Conservation (phyloP, 176 grass and related monocot species). For the Oryza meyeriana region DNA sequence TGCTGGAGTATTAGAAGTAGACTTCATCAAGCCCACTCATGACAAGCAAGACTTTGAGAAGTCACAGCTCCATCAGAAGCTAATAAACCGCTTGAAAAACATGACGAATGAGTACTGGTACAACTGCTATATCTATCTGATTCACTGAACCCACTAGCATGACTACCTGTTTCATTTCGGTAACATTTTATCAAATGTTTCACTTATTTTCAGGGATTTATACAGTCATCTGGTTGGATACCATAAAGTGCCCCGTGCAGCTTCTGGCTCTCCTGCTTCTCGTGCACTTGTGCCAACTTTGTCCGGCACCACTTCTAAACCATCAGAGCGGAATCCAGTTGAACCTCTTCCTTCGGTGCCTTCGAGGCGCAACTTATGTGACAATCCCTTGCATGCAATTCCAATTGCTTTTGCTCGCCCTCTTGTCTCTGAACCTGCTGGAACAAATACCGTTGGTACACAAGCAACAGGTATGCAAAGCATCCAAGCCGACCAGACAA, state of each 20-base stretch:
- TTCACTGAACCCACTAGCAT: background rate
- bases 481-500: background rate
- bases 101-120: constrained; percentile 66
- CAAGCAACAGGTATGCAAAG: background rate
- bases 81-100: constrained; percentile 46
- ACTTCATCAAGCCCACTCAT: constrained; percentile 65
- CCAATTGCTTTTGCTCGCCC: constrained; percentile 3
- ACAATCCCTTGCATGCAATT: background rate
- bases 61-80: constrained; percentile 41
- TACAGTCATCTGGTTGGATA: constrained; percentile 41
- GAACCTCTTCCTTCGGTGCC: background rate
- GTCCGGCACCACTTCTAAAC: background rate
- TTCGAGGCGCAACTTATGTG: background rate
- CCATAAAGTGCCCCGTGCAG: background rate
- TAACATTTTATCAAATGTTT: background rate
- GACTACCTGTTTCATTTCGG: background rate
- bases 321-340: background rate
- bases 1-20: constrained; percentile 40
- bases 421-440: background rate
- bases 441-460: background rate
- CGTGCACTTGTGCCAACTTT: background rate
- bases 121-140: background rate
- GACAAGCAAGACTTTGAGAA: constrained; percentile 61
- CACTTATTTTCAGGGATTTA: constrained; percentile 35
- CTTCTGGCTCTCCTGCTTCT: background rate